Conservation (phyloP, 2,329 filamentous ascomycete genomes). For the Ophiostoma sp. region DNA sequence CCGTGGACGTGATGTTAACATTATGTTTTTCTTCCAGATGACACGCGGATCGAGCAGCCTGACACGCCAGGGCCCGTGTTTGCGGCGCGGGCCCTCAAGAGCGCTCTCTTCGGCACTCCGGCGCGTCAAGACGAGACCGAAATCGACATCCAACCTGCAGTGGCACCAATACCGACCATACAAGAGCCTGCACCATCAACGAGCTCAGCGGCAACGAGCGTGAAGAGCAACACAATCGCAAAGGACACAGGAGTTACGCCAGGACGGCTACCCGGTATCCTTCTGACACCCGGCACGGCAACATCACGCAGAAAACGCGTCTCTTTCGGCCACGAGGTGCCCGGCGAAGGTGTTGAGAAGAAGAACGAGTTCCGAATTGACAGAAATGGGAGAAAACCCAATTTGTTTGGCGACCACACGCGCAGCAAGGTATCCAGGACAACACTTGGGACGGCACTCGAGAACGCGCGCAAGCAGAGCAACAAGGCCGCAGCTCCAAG, state of each 20-base stretch:
- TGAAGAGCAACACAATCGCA: constrained; percentile 31
- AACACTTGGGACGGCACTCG: constrained; percentile 47
- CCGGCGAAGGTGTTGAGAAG: constrained; percentile 41
- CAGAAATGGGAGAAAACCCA: constrained; percentile 29
- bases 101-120: constrained; percentile 63
- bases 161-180: constrained; percentile 40
- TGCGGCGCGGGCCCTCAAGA: constrained; percentile 64
- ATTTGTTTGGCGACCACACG: constrained; percentile 26
- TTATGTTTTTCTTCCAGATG: constrained; percentile 35
- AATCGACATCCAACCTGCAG: constrained; percentile 21
- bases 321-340: constrained; percentile 60
- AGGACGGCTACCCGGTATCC: constrained; percentile 53
- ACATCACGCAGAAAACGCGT: constrained; percentile 63
- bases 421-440: constrained; percentile 40
- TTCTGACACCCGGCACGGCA: constrained; percentile 64
- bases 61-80: constrained; percentile 68
- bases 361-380: constrained; percentile 34
- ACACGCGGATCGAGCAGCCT: constrained; percentile 56
- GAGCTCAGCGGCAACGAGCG: not conserved
- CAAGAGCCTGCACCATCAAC: not conserved
- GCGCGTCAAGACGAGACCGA: constrained; percentile 36
- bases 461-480: constrained; percentile 42
- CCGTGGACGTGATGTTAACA: not conserved
- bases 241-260: constrained; percentile 23
- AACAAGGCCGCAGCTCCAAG: constrained; percentile 17